phyloP scores from a whole-genome alignment of 352 stramenopile species.

The Salisapilia sapeloensis region DNA sequence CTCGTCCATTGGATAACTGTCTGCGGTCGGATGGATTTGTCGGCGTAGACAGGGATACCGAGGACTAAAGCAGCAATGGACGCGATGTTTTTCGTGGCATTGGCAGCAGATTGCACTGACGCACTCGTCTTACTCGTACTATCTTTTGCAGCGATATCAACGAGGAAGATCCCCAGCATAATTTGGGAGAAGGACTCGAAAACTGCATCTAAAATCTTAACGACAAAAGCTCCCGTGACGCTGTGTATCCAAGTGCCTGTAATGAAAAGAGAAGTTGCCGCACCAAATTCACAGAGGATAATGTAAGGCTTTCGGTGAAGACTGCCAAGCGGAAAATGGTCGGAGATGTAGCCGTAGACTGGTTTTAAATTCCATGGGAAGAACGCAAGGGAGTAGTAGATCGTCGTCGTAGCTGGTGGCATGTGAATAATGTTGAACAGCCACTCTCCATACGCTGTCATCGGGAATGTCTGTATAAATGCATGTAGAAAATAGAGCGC shows the following conservation, averaged over 20 bases:
- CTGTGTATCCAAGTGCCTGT: slow-evolving; percentile 36
- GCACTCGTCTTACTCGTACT: slow-evolving; percentile 34
- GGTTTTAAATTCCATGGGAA: slow-evolving; percentile 79
- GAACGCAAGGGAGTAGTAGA: slow-evolving; percentile 74
- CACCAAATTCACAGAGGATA: slow-evolving; percentile 37
- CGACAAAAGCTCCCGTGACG: slow-evolving; percentile 39
- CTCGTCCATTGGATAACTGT: slow-evolving; percentile 47
- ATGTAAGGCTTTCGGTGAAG: slow-evolving; percentile 78
- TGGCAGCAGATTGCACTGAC: slow-evolving; percentile 47
- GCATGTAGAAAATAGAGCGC: slow-evolving; percentile 65
- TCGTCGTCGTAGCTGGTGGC: slow-evolving; percentile 45
- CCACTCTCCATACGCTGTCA: slow-evolving; percentile 57
- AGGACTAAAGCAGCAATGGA: slow-evolving; percentile 40
- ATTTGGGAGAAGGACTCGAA: slow-evolving; percentile 67
- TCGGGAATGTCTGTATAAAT: slow-evolving; percentile 62
- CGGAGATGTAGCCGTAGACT: slow-evolving; percentile 59
- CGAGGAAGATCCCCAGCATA: slow-evolving; percentile 66
- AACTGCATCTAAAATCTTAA: slow-evolving; percentile 46
- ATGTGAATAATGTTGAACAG: slow-evolving; percentile 68
- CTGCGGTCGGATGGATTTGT: slow-evolving; percentile 26
- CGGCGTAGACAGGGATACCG: slow-evolving; percentile 46
- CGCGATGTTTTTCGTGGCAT: slow-evolving; percentile 42
- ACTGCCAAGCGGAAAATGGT: slow-evolving; percentile 50
- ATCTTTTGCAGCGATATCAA: slow-evolving; percentile 38
- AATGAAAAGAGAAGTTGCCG: slow-evolving; percentile 29